Evolutionary conservation across 331 rosid species (phyloP), one percentile per base, ranked within the genome.

Genomic region (Arachis monticola): DNA sequence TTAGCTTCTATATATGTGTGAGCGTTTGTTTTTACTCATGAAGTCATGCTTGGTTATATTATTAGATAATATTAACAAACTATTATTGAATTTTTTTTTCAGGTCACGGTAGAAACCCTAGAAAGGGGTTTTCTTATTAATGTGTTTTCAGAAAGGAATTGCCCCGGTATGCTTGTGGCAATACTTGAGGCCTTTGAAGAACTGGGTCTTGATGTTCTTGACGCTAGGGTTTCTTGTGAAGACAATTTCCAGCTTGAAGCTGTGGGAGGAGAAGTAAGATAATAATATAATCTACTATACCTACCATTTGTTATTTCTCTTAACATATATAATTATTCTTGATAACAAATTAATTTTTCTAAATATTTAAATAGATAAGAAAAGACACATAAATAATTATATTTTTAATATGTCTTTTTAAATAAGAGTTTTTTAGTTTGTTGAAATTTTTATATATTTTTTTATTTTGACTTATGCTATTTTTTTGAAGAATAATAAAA

Each of bases 191-290:
- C 89, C 67, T 89, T 92, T 17, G 97, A 89, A 44, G 82, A 83
- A 58, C 77, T 92, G 35, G 90, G 93, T 9, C 96, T 92, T 41
- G 93, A 86, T 58, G 97, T 92, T 13, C 89, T 86, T 11, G 90
- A 92, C 66, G 97, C 96, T 73, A 86, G 88, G 87, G 92, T 88
- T 78, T 87, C 97, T 75, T 92, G 96, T 73, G 80, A 88, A 12
- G 91, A 89, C 80, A 83, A 60, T 75, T 92, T 92, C 79, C 96
- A 86, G 78, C 89, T 89, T 7, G 88, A 92, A 80, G 96, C 93
- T 0, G 69, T 88, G 12, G 96, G 92, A 64, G 93, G 87, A 84
- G 89, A 89, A 76, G 97, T 89, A 82, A 70, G 89, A 75, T 45
- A 58, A 7, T 46, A 71, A 72, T 45, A 46, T 14, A 30, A 45